Conservation (phyloP, 1,139 yeast species). For the Hyphopichia wangnamkhiaoensis region DNA sequence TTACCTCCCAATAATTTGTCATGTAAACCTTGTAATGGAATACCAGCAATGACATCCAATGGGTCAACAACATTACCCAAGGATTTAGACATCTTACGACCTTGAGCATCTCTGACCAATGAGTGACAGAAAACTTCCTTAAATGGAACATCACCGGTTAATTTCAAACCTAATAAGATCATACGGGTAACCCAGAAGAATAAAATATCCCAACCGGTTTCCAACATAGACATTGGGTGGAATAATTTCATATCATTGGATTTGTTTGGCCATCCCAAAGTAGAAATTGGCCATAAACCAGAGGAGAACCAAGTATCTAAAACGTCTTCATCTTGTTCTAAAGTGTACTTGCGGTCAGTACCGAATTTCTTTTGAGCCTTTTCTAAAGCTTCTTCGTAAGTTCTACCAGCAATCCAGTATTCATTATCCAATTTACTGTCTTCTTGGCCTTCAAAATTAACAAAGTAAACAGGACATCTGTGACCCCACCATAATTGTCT, state of each 20-base stretch:
- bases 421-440: constrained; percentile 63
- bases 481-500: constrained; percentile 99
- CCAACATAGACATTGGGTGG: constrained; percentile 90
- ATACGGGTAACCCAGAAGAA: constrained; percentile 99
- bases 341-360: constrained; percentile 65
- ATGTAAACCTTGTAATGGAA: constrained; percentile 75
- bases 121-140: constrained; percentile 98
- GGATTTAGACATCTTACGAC: constrained; percentile 98
- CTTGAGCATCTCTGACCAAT: constrained; percentile 97
- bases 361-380: constrained; percentile 74
- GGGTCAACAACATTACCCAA: constrained; percentile 97
- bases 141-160: constrained; percentile 91
- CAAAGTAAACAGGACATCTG: constrained; percentile 95
- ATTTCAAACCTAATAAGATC: constrained; percentile 87
- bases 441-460: constrained; percentile 70
- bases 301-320: constrained; percentile 98
- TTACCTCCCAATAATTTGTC: constrained; percentile 78
- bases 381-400: constrained; percentile 74
- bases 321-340: constrained; percentile 97
- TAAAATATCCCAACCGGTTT: constrained; percentile 98
- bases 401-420: constrained; percentile 92
- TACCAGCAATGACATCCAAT: constrained; percentile 88
- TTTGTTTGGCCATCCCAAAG: constrained; percentile 92
- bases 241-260: constrained; percentile 74
- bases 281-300: constrained; percentile 97